Percentiles rank a stretch among this genome's conserved stretches.
Evolutionary conservation across 2,329 filamentous ascomycete species (phyloP).

Genomic region (Cordyceps javanica): DNA sequence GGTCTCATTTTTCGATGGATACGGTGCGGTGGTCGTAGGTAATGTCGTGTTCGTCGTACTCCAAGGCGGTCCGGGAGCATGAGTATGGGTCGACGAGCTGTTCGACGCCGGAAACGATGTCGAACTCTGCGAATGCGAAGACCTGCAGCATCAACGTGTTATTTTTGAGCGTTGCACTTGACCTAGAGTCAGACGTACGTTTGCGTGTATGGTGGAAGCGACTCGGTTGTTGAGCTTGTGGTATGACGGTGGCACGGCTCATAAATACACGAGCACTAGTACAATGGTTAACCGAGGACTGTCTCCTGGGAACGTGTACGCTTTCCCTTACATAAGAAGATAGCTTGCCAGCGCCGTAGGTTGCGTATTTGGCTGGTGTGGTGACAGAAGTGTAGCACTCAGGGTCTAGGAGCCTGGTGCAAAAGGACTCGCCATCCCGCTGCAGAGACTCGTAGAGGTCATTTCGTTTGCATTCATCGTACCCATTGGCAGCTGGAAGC

Average conservation of each 20-base stretch:
- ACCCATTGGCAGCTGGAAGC: conserved; percentile 16
- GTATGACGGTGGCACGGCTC: conserved; percentile 4
- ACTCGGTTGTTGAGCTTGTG: neutral
- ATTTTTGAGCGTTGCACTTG: neutral
- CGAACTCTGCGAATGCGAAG: neutral
- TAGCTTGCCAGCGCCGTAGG: conserved; percentile 23
- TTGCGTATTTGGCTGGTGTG: conserved; percentile 24
- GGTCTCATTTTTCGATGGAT: neutral
- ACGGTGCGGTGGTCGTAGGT: neutral
- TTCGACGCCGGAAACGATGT: neutral
- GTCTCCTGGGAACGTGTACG: neutral
- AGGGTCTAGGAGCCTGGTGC: conserved; percentile 23
- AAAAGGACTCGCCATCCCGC: conserved; percentile 22
- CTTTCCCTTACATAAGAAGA: conserved; percentile 25
- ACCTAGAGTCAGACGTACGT: neutral
- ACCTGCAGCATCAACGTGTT: neutral
- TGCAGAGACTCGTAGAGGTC: conserved; percentile 25
- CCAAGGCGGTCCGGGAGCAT: neutral
- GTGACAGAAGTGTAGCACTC: conserved; percentile 14
- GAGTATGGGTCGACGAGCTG: neutral
- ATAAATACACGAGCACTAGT: conserved; percentile 9
- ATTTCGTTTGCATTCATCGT: conserved; percentile 22
- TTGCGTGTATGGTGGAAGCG: neutral
- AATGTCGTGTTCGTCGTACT: neutral
- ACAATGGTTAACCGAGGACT: neutral